phyloP scores from a whole-genome alignment of 352 stramenopile genomes.

The Globisporangium carolinianum region DNA sequence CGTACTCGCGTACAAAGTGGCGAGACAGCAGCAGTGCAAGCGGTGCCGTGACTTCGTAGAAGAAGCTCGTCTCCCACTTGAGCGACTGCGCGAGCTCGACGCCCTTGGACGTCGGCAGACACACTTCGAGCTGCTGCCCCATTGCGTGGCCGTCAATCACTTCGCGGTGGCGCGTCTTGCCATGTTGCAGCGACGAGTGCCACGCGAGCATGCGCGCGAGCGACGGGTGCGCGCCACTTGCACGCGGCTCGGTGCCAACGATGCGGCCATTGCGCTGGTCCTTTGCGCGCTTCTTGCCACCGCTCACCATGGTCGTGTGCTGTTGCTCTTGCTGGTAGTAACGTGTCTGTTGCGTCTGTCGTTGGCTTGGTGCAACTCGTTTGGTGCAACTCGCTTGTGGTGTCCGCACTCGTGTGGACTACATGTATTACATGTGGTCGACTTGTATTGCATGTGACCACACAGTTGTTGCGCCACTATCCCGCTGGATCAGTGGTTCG shows the following conservation, averaged over 20 bases:
- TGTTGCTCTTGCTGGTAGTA: neutral
- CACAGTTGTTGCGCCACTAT: too few relatives aligned
- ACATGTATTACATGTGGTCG: too few relatives aligned
- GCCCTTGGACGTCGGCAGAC: conserved; percentile 30
- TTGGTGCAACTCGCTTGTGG: too few relatives aligned
- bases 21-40: conserved; percentile 49
- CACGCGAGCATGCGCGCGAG: conserved; percentile 44
- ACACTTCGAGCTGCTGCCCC: conserved; percentile 70
- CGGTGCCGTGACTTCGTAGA: conserved; percentile 58
- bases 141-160: conserved; percentile 43
- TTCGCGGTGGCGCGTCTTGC: conserved; percentile 36
- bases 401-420: too few relatives aligned
- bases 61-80: conserved; percentile 79
- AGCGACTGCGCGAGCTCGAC: conserved; percentile 33
- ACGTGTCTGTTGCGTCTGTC: too few relatives aligned
- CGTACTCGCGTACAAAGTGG: conserved; percentile 55
- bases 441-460: too few relatives aligned
- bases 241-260: conserved; percentile 5
- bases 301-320: conserved; percentile 49
- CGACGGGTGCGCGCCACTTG: conserved; percentile 15
- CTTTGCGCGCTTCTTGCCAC: conserved; percentile 37
- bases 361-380: too few relatives aligned
- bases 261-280: conserved; percentile 16
- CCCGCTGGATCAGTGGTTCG: too few relatives aligned
- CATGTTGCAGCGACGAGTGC: conserved; percentile 43